Percentiles rank a stretch among this genome's conserved stretches.
Conservation (phyloP, 192 early-diverging fungal genomes). For the Bifiguratus adelaidae region DNA sequence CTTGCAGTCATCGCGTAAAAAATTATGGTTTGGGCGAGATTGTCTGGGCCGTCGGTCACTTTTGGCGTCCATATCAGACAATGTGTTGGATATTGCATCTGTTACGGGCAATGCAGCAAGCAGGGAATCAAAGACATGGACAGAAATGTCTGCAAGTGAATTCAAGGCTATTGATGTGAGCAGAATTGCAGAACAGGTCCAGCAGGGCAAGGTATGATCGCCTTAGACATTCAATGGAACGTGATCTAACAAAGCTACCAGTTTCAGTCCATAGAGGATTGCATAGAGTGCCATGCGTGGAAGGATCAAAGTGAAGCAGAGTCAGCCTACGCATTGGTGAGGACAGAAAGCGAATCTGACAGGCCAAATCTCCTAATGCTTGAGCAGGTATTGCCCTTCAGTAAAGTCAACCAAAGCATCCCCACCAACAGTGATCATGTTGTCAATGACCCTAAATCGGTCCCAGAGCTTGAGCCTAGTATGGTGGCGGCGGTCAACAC, state of each 20-base stretch:
- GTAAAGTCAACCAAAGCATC: constrained; percentile 24
- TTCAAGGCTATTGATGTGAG: constrained; percentile 64
- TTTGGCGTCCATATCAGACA: too few species aligned
- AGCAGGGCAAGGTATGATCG: too few species aligned
- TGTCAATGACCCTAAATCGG: constrained; percentile 3
- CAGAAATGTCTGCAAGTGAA: constrained; percentile 69
- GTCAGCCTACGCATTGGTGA: too few species aligned
- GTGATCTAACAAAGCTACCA: too few species aligned
- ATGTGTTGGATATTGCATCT: constrained; percentile 37
- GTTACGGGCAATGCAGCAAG: background rate
- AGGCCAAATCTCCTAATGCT: too few species aligned
- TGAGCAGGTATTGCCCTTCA: constrained; percentile 32
- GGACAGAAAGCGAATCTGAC: too few species aligned
- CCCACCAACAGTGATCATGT: too few species aligned
- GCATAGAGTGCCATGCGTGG: too few species aligned
- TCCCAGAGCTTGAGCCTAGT: constrained; percentile 17
- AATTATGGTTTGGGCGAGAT: constrained; percentile 80
- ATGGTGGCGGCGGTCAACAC: constrained; percentile 26
- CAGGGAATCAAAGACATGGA: constrained; percentile 24
- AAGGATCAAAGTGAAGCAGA: too few species aligned
- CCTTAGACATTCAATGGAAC: too few species aligned
- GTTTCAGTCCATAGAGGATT: too few species aligned
- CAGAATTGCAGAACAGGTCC: constrained; percentile 20
- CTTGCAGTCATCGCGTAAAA: constrained; percentile 13
- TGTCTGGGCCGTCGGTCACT: constrained; percentile 77